Evolutionary conservation across 164 flowering plant species (phyloP).

Genomic region (Pachysandra terminalis): DNA sequence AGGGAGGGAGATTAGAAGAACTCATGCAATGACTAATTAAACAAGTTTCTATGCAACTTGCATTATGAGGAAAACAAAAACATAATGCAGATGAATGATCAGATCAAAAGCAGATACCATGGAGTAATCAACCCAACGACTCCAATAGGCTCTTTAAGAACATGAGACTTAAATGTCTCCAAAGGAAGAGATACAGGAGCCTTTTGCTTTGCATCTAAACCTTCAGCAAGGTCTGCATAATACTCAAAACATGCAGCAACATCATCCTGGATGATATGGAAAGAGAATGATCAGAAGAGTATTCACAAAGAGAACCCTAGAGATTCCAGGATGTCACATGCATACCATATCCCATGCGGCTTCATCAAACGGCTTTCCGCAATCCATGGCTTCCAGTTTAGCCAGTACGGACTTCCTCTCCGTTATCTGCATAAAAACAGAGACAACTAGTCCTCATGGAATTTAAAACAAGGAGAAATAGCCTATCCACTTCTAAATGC

Average conservation of each 20-base stretch:
- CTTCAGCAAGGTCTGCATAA: slow-evolving; percentile 92
- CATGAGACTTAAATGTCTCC: slow-evolving; percentile 69
- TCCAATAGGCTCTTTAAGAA: slow-evolving; percentile 82
- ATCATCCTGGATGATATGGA: slow-evolving; percentile 68
- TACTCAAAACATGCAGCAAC: slow-evolving; percentile 96
- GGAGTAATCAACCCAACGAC: slow-evolving; percentile 95
- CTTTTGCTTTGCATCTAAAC: slow-evolving; percentile 76
- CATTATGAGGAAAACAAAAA: neutral
- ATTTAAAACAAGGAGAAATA: no score
- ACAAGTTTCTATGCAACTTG: neutral
- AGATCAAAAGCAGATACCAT: slow-evolving; percentile 46
- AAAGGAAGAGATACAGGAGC: slow-evolving; percentile 73
- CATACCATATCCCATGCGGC: slow-evolving; percentile 95
- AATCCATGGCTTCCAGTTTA: slow-evolving; percentile 77
- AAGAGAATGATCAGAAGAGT: slow-evolving; percentile 13
- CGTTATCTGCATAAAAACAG: slow-evolving; percentile 43
- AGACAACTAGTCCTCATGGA: neutral
- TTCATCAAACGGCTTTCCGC: slow-evolving; percentile 94
- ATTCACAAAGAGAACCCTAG: neutral
- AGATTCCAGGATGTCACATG: neutral
- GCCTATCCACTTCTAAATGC: no score
- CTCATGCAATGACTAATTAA: no score
- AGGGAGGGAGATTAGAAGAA: no score
- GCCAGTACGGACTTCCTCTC: slow-evolving; percentile 72
- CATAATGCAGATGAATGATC: neutral